phyloP scores from a whole-genome alignment of 2,329 filamentous ascomycete genomes.

The Pseudogymnoascus sp. region DNA sequence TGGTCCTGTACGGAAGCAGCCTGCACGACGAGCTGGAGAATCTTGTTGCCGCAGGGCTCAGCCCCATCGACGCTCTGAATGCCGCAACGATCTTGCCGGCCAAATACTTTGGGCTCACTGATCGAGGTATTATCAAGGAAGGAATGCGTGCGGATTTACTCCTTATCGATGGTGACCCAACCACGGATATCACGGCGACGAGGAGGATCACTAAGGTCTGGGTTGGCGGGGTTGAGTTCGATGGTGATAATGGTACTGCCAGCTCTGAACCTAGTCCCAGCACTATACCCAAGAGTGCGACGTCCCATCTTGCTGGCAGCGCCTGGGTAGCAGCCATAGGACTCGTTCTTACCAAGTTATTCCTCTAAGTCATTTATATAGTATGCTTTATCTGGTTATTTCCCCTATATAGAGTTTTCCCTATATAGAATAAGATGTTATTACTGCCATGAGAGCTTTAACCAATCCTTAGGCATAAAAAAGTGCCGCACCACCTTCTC shows the following conservation, averaged over 20 bases:
- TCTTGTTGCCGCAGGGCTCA: conserved; percentile 23
- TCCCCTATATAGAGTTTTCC: too few relatives aligned
- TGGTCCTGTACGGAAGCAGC: conserved; percentile 10
- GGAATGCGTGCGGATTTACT: conserved; percentile 26
- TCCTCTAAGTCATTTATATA: too few relatives aligned
- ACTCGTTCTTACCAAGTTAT: too few relatives aligned
- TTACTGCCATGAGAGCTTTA: not conserved
- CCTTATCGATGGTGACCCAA: conserved; percentile 23
- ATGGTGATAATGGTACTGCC: too few relatives aligned
- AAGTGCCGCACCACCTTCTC: conserved; percentile 8
- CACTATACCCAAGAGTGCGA: too few relatives aligned
- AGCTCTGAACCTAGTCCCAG: too few relatives aligned
- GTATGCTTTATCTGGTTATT: too few relatives aligned
- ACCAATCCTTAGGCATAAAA: conserved; percentile 11
- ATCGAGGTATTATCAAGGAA: conserved; percentile 22
- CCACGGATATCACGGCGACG: conserved; percentile 24
- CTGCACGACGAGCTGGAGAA: conserved; percentile 26
- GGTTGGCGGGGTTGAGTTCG: conserved; percentile 20
- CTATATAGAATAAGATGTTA: too few relatives aligned
- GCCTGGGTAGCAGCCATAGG: too few relatives aligned
- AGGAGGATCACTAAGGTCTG: conserved; percentile 23
- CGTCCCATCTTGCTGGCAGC: too few relatives aligned
- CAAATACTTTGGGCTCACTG: conserved; percentile 17
- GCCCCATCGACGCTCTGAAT: conserved; percentile 21
- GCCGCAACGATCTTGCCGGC: conserved; percentile 22